phyloP scores from a whole-genome alignment of 257 asterid genomes.

The Nicotiana noctiflora region DNA sequence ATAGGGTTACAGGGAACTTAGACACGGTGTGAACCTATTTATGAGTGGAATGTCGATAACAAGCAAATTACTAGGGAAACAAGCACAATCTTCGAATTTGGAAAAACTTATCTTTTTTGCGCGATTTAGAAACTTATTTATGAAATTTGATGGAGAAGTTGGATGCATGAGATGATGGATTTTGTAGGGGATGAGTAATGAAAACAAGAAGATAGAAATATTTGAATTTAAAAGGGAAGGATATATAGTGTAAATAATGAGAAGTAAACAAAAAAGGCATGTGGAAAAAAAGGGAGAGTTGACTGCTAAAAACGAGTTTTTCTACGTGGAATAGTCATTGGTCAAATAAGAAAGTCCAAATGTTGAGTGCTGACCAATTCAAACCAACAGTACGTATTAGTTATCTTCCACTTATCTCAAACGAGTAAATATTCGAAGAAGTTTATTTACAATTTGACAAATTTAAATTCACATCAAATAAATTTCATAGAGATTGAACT shows the following conservation, averaged over 20 bases:
- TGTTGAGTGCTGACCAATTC: conserved; percentile 49
- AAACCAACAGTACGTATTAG: neutral
- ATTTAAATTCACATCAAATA: no score
- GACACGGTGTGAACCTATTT: neutral
- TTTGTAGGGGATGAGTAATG: neutral
- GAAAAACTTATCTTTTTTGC: neutral
- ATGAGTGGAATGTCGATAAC: neutral
- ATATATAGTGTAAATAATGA: neutral
- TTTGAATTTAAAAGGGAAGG: conserved; percentile 32
- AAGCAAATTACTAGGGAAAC: neutral
- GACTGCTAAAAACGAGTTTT: conserved; percentile 67
- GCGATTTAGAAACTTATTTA: neutral
- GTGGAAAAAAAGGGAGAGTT: conserved; percentile 38
- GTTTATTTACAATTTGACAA: no score
- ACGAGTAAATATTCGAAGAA: no score
- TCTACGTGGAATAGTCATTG: conserved; percentile 41
- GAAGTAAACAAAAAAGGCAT: conserved; percentile 9
- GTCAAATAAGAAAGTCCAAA: conserved; percentile 24
- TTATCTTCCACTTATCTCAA: no score
- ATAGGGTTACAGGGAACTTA: no score
- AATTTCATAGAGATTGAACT: no score
- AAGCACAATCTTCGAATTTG: neutral
- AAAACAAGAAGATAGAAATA: conserved; percentile 16
- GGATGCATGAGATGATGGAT: neutral
- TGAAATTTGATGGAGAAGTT: neutral